A percentile compares a stretch with the other conserved stretches of the same genome.
These are phyloP conservation scores for Rubia peregrina DNA, from an alignment of 305 asterid genomes.

Conservation along the genomic window DNA sequence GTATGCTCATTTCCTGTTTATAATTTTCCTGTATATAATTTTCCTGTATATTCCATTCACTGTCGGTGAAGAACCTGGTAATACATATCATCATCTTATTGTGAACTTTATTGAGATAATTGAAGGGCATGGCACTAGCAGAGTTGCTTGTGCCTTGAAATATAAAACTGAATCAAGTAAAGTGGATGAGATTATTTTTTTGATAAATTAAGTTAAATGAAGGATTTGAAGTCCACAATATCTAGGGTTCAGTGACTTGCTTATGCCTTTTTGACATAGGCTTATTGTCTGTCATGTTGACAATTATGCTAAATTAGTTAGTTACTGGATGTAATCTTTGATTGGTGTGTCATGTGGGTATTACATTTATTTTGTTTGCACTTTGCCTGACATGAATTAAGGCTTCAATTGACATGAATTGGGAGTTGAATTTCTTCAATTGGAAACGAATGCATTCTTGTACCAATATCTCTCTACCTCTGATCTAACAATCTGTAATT, in stretches of 20 bases:
- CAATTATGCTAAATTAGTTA: background rate
- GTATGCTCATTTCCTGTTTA: constrained; percentile 28
- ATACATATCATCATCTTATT: background rate
- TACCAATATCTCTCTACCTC: background rate
- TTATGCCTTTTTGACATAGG: background rate
- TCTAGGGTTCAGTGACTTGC: background rate
- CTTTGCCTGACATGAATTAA: background rate
- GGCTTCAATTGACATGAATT: background rate
- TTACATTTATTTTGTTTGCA: background rate
- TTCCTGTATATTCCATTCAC: background rate
- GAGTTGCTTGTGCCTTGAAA: constrained; percentile 2
- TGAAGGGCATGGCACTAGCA: background rate
- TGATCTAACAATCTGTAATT: background rate
- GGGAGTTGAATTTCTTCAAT: background rate
- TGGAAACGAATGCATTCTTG: background rate
- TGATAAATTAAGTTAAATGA: background rate
- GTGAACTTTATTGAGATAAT: background rate
- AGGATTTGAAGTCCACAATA: background rate
- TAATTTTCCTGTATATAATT: constrained; percentile 12
- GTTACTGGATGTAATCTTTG: background rate
- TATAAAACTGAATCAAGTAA: background rate
- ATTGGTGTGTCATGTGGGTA: background rate
- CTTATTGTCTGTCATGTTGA: background rate
- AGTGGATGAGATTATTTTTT: background rate
- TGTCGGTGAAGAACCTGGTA: background rate